Conservation (phyloP, 495 filamentous ascomycete species). For the Neurospora cerealis region DNA sequence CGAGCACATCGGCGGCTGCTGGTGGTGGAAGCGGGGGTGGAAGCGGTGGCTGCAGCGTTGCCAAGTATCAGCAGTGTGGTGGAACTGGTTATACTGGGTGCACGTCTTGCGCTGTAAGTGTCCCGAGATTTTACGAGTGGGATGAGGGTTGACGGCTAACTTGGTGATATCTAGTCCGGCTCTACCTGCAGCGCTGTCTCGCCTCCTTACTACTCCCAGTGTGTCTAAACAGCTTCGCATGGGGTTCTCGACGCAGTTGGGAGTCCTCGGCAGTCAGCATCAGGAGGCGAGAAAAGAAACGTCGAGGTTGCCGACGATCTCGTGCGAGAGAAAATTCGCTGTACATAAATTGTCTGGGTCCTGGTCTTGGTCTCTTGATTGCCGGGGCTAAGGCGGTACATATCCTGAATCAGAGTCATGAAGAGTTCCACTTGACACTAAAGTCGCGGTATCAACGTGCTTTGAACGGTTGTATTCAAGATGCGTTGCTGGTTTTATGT, state of each 20-base stretch:
- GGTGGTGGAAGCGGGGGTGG: conserved; percentile 10
- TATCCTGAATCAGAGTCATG: background rate
- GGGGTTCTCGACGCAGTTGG: background rate
- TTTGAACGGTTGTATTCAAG: background rate
- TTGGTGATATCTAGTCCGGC: conserved; percentile 6
- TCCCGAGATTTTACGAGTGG: background rate
- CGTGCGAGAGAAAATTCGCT: background rate
- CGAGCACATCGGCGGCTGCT: conserved; percentile 8
- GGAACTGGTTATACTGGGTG: conserved; percentile 35
- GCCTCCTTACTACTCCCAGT: conserved; percentile 30
- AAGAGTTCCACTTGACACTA: background rate
- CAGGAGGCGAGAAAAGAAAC: background rate
- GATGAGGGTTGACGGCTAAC: background rate
- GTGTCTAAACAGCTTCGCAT: conserved; percentile 8
- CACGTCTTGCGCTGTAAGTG: conserved; percentile 29
- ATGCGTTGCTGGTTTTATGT: background rate
- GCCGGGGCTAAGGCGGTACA: background rate
- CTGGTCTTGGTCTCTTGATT: background rate
- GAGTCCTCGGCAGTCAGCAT: background rate
- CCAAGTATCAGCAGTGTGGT: conserved; percentile 36
- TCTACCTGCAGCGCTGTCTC: conserved; percentile 16
- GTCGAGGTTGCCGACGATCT: background rate
- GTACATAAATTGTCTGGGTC: background rate
- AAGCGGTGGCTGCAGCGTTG: conserved; percentile 22
- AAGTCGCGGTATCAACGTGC: background rate